These are phyloP conservation scores for Amylocarpus encephaloides DNA, from an alignment of 2,329 filamentous ascomycete genomes.

Conservation along the genomic window DNA sequence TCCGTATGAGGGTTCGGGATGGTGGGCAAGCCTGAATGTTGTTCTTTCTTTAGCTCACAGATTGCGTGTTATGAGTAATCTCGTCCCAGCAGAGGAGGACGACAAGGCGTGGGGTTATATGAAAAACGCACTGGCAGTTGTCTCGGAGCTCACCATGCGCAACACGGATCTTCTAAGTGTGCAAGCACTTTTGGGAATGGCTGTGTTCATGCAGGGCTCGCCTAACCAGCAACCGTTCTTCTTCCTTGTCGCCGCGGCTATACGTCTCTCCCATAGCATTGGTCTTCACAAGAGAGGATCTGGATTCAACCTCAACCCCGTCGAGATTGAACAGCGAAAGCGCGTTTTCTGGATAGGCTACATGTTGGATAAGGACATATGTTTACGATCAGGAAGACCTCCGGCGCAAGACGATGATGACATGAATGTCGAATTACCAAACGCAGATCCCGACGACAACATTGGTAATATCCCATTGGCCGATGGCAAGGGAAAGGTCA, in stretches of 20 bases:
- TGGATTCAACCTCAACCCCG: conserved; percentile 85
- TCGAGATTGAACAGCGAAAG: conserved; percentile 87
- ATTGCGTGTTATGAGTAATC: conserved; percentile 88
- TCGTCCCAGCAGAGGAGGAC: conserved; percentile 85
- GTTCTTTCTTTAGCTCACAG: conserved; percentile 89
- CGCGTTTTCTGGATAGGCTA: conserved; percentile 74
- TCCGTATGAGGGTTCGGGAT: conserved; percentile 90
- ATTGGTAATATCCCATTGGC: conserved; percentile 90
- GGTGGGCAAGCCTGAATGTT: conserved; percentile 97
- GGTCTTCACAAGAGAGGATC: conserved; percentile 90
- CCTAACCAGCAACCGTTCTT: conserved; percentile 94
- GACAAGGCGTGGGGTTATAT: conserved; percentile 92
- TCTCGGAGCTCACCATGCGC: conserved; percentile 88
- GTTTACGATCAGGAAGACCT: conserved; percentile 64
- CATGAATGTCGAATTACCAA: conserved; percentile 95
- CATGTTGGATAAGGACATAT: conserved; percentile 67
- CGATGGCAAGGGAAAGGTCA: conserved; percentile 87
- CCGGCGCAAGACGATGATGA: conserved; percentile 71
- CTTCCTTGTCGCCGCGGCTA: conserved; percentile 82
- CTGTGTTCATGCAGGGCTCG: conserved; percentile 90
- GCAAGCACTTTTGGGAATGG: conserved; percentile 88
- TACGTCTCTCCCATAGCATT: conserved; percentile 86
- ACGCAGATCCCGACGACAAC: conserved; percentile 83
- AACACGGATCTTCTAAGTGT: conserved; percentile 94
- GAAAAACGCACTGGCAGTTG: conserved; percentile 92